phyloP scores from a whole-genome alignment of 768 basidiomycete genomes.

The Boletus patriciae region DNA sequence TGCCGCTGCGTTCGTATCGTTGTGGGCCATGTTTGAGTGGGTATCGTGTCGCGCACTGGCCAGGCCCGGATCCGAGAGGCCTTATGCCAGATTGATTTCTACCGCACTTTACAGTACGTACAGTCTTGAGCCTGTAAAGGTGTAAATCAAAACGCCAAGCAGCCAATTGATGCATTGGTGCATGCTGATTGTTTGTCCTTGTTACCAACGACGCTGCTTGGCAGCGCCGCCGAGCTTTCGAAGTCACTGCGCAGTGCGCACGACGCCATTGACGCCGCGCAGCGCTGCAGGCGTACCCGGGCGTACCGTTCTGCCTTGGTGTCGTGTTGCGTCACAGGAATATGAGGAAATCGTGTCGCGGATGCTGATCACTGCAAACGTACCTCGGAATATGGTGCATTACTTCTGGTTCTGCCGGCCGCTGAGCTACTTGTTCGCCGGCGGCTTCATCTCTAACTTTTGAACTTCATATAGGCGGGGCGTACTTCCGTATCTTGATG shows the following conservation, averaged over 20 bases:
- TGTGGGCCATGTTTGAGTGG: neutral
- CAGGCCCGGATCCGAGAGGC: slow-evolving; percentile 12
- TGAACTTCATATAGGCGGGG: neutral
- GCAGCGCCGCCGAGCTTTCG: too few relatives aligned
- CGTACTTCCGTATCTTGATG: too few relatives aligned
- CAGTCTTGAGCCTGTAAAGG: too few relatives aligned
- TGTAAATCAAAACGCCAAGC: too few relatives aligned
- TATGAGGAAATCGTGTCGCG: neutral
- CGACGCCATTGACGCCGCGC: neutral
- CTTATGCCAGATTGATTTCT: slow-evolving; percentile 1
- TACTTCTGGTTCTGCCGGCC: neutral
- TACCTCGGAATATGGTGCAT: neutral
- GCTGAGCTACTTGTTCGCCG: neutral
- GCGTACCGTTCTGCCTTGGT: too few relatives aligned
- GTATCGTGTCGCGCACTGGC: neutral
- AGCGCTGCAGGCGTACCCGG: too few relatives aligned
- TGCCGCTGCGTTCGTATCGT: neutral
- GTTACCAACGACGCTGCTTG: neutral
- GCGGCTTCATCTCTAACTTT: neutral
- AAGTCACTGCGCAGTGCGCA: too few relatives aligned
- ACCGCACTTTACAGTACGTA: neutral
- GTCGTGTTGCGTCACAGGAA: too few relatives aligned
- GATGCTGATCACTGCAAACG: neutral
- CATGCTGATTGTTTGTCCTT: neutral
- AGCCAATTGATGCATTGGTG: too few relatives aligned